phyloP scores from a whole-genome alignment of 1,139 yeast genomes.

The Hyphopichia fennica region DNA sequence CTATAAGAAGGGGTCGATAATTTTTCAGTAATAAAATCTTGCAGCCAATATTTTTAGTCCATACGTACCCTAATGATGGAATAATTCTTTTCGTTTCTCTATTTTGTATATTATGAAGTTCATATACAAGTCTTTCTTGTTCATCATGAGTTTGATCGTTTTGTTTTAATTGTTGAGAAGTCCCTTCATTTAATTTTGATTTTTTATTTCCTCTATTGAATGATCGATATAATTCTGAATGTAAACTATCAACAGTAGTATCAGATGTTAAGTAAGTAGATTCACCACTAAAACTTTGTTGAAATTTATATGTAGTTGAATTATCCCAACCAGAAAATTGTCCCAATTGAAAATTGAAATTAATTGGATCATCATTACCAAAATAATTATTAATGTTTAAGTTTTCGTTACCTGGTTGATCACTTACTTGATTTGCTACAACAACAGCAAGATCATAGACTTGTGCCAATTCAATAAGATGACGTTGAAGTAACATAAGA shows the following conservation, averaged over 20 bases:
- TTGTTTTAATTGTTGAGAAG: neutral
- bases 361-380: constrained; percentile 38
- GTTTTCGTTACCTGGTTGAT: constrained; percentile 35
- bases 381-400: constrained; percentile 11
- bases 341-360: constrained; percentile 68
- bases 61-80: constrained; percentile 43
- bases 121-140: neutral
- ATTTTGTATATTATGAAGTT: neutral
- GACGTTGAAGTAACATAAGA: constrained; percentile 45
- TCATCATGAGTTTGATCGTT: neutral
- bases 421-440: constrained; percentile 80
- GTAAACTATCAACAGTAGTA: neutral
- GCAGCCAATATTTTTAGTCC: constrained; percentile 35
- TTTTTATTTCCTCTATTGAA: neutral
- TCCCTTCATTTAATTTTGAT: neutral
- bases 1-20: constrained; percentile 25
- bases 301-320: constrained; percentile 23
- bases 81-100: neutral
- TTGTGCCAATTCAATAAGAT: constrained; percentile 51
- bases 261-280: neutral
- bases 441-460: constrained; percentile 59
- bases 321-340: constrained; percentile 77
- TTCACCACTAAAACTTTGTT: constrained; percentile 3
- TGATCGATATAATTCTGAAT: neutral
- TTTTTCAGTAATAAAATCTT: constrained; percentile 35